These are phyloP conservation scores for Durio zibethinus DNA, from an alignment of 345 rosid genomes.

Conservation along the genomic window DNA sequence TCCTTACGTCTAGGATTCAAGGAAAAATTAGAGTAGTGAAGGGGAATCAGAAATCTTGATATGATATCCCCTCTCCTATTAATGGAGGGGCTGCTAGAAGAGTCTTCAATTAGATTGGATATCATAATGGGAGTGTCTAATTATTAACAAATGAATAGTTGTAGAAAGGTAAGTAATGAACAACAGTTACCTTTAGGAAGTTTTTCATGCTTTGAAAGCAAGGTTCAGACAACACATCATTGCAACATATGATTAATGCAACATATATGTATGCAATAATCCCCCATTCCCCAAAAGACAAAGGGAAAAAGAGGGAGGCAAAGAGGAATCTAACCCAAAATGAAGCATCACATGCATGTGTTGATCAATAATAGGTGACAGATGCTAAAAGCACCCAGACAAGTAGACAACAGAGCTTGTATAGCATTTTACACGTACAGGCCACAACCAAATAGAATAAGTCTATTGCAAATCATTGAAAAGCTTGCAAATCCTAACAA, in stretches of 20 bases:
- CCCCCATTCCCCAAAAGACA: neutral
- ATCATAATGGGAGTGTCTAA: too few species aligned
- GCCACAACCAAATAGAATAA: neutral
- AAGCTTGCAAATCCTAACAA: constrained; percentile 9
- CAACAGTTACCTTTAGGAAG: too few species aligned
- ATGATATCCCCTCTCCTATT: too few species aligned
- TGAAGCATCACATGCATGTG: neutral
- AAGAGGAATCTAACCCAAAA: neutral
- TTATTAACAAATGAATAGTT: too few species aligned
- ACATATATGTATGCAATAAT: neutral
- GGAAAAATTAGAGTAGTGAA: too few species aligned
- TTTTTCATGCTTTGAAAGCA: too few species aligned
- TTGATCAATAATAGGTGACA: neutral
- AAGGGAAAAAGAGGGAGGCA: neutral
- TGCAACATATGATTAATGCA: neutral
- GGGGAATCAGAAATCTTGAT: too few species aligned
- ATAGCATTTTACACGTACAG: neutral
- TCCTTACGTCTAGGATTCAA: too few species aligned
- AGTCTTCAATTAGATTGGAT: too few species aligned
- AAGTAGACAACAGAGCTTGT: neutral
- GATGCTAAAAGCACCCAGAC: neutral
- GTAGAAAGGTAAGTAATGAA: too few species aligned
- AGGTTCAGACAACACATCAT: too few species aligned
- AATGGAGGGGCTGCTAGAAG: too few species aligned
- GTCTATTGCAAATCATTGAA: constrained; percentile 4